Evolutionary conservation across 2,329 filamentous ascomycete genomes (phyloP), one percentile per base, ranked within the genome.

Genomic region (Myriosclerotinia duriaeana): DNA sequence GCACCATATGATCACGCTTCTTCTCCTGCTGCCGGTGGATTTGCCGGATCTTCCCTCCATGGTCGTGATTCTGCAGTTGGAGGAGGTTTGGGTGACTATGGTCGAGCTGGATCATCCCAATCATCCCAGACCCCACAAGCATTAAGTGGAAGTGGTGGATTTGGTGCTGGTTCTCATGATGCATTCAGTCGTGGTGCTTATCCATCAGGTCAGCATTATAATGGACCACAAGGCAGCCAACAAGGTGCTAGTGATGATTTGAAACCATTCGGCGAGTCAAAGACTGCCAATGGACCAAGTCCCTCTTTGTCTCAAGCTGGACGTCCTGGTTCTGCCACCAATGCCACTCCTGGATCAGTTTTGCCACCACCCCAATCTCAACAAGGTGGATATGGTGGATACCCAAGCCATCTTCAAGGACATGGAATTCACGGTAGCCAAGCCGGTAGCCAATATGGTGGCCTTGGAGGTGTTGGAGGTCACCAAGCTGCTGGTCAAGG

Each of bases 381-480:
- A 64, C 74, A 75, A 69, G 70, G 68, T 63, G 74, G 75, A 34
- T 78, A 77, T 69, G 73, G 74, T 59, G 75, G 74, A 42, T 77
- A 77, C 56, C 76, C 76, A 66, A 72, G 72, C 48, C 76, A 77
- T 66, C 71, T 76, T 20, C 75, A 74, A 65, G 73, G 72, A 12
- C 76, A 78, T 67, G 72, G 70, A 56, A 70, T 77, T 44, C 76
- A 78, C 54, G 76, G 74, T 44, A 75, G 69, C 64, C 76, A 78
- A 68, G 68, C 72, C 46, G 74, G 72, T 22, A 75, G 73, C 66
- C 76, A 76, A 66, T 78, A 78, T 65, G 74, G 72, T 26, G 74
- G 71, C 53, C 79, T 85, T 50, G 82, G 82, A 66, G 83, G 82
- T 58, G 78, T 83, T 56, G 82, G 82, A 54, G 77, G 76, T 53